Conservation (phyloP, 2,329 filamentous ascomycete genomes). For the Hypoxylon sp. region DNA sequence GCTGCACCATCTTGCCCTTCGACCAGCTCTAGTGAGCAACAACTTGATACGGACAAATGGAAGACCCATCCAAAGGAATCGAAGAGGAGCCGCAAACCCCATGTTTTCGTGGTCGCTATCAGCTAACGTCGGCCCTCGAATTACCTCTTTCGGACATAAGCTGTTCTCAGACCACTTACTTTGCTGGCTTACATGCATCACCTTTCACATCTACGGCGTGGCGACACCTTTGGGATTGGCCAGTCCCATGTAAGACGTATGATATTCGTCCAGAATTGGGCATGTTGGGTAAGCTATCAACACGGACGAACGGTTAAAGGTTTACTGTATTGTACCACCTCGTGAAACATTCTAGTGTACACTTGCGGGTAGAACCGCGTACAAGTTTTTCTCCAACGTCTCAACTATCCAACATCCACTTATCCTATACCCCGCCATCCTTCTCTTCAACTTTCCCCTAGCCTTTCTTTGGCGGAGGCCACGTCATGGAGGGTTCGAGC, state of each 20-base stretch:
- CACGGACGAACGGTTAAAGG: slow-evolving; percentile 36
- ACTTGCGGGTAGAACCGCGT: slow-evolving; percentile 20
- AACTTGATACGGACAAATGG: slow-evolving; percentile 37
- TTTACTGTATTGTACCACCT: slow-evolving; percentile 18
- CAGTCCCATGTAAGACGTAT: slow-evolving; percentile 10
- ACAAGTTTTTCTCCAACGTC: not conserved
- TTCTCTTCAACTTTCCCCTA: slow-evolving; percentile 1
- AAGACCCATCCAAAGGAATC: slow-evolving; percentile 19
- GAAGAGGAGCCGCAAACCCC: slow-evolving; percentile 25
- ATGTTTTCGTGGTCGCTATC: not conserved
- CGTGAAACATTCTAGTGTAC: slow-evolving; percentile 20
- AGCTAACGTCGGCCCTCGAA: slow-evolving; percentile 10
- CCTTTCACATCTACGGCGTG: slow-evolving; percentile 13
- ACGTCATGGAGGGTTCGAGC: slow-evolving; percentile 3
- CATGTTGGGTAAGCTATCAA: slow-evolving; percentile 20
- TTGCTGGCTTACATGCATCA: slow-evolving; percentile 26
- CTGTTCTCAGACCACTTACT: slow-evolving; percentile 5
- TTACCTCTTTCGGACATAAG: slow-evolving; percentile 37
- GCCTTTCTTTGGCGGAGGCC: slow-evolving; percentile 9
- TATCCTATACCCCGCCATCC: slow-evolving; percentile 10
- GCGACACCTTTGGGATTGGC: slow-evolving; percentile 17
- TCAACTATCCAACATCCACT: not conserved
- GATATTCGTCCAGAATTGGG: slow-evolving; percentile 21
- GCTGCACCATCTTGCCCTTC: slow-evolving; percentile 10
- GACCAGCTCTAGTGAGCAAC: not conserved